phyloP scores from a whole-genome alignment of 2,329 filamentous ascomycete genomes.

The Coleophoma crateriformis region DNA sequence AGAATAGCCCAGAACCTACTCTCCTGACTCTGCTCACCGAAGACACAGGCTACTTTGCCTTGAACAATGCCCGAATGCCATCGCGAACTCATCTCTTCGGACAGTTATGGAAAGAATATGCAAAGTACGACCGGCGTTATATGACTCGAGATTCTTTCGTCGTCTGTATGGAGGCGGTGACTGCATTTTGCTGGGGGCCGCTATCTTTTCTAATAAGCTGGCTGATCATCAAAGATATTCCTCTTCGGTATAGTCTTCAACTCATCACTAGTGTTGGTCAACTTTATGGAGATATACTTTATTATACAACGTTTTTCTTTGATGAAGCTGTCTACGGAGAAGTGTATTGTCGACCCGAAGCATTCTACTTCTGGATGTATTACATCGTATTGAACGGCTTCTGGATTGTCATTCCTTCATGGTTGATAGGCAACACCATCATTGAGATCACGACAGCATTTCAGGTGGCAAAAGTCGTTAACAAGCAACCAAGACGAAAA shows the following conservation, averaged over 20 bases:
- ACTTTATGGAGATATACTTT: slow-evolving; percentile 46
- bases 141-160: slow-evolving; percentile 42
- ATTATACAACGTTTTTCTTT: slow-evolving; percentile 49
- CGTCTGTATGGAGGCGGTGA: slow-evolving; percentile 43
- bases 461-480: too few relatives aligned
- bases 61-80: slow-evolving; percentile 24
- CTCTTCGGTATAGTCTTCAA: slow-evolving; percentile 41
- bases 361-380: slow-evolving; percentile 54
- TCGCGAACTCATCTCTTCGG: slow-evolving; percentile 10
- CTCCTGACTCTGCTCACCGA: too few relatives aligned
- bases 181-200: slow-evolving; percentile 47
- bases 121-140: slow-evolving; percentile 46
- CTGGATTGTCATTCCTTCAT: slow-evolving; percentile 46
- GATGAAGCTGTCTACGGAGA: slow-evolving; percentile 37
- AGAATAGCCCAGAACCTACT: too few relatives aligned
- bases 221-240: slow-evolving; percentile 33
- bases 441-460: too few relatives aligned
- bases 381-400: slow-evolving; percentile 52
- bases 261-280: slow-evolving; percentile 10
- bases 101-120: slow-evolving; percentile 49
- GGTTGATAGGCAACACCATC: too few relatives aligned
- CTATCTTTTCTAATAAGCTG: slow-evolving; percentile 41
- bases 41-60: slow-evolving; percentile 33
- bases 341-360: slow-evolving; percentile 49
- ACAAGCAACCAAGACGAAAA: too few relatives aligned